Evolutionary conservation across 495 filamentous ascomycete genomes (phyloP).

Genomic region (Clavariopsis aquatica): DNA sequence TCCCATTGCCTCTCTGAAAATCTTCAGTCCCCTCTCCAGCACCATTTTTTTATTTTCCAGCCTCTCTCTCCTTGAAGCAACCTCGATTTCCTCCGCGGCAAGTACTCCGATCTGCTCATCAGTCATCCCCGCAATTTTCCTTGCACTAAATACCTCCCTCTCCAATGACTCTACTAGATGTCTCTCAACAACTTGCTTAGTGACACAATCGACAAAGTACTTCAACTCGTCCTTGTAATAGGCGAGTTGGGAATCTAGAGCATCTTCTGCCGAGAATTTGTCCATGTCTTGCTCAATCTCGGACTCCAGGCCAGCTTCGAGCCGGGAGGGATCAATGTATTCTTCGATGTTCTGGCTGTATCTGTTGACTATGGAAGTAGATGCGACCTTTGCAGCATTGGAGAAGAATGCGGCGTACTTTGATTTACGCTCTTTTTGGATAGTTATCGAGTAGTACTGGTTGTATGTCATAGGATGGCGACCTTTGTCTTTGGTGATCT

Average conservation of each 20-base stretch:
- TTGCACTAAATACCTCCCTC: slow-evolving; percentile 36
- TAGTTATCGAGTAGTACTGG: slow-evolving; percentile 37
- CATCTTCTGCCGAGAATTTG: slow-evolving; percentile 33
- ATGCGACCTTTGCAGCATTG: slow-evolving; percentile 11
- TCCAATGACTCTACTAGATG: slow-evolving; percentile 39
- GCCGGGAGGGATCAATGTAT: background rate
- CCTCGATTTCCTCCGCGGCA: slow-evolving; percentile 37
- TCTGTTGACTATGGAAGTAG: background rate
- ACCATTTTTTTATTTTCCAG: background rate
- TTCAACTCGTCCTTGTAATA: slow-evolving; percentile 43
- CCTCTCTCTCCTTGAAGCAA: background rate
- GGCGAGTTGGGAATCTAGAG: slow-evolving; percentile 31
- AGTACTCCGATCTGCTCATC: slow-evolving; percentile 40
- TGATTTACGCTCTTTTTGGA: slow-evolving; percentile 30
- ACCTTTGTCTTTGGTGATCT: slow-evolving; percentile 31
- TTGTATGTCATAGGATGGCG: slow-evolving; percentile 41
- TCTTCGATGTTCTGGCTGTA: background rate
- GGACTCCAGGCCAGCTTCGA: background rate
- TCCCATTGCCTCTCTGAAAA: slow-evolving; percentile 38
- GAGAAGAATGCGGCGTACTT: slow-evolving; percentile 19
- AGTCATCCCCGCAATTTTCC: slow-evolving; percentile 32
- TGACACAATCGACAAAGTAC: slow-evolving; percentile 41
- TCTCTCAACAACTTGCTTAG: slow-evolving; percentile 45
- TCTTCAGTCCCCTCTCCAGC: slow-evolving; percentile 37
- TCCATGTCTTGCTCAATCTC: slow-evolving; percentile 38